Evolutionary conservation across 805 yeast genomes (phyloP).

Genomic region (Teunomyces stri): DNA sequence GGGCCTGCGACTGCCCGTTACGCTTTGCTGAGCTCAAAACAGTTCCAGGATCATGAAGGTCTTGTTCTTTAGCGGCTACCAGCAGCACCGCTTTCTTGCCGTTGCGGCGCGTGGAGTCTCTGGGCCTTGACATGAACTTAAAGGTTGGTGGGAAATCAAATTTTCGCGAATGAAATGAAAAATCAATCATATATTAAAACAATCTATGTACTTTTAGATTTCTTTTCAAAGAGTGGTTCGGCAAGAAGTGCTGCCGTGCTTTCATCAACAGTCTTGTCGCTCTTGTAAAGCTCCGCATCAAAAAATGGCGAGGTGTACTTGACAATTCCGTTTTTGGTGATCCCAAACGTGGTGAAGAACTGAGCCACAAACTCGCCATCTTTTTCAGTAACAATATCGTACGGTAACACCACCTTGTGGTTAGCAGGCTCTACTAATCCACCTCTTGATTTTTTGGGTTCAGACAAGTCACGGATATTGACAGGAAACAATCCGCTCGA

Average conservation of each 20-base stretch:
- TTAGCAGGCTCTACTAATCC: conserved; percentile 70
- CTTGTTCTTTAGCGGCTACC: background rate
- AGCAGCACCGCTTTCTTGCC: background rate
- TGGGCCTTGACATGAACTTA: background rate
- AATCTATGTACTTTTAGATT: no score
- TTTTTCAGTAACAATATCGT: conserved; percentile 67
- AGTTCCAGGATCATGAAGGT: background rate
- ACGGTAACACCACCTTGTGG: conserved; percentile 65
- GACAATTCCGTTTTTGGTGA: conserved; percentile 70
- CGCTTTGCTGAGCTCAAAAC: no score
- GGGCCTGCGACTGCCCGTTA: no score
- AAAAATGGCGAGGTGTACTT: conserved; percentile 59
- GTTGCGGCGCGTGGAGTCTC: background rate
- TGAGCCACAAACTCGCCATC: conserved; percentile 67
- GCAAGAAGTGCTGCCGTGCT: conserved; percentile 45
- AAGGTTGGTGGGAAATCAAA: background rate
- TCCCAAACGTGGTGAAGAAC: conserved; percentile 70
- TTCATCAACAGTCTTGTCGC: conserved; percentile 57
- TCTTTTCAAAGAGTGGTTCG: conserved; percentile 47
- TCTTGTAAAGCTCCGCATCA: conserved; percentile 45
- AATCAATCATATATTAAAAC: background rate
- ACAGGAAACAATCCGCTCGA: conserved; percentile 64
- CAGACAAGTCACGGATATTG: conserved; percentile 61
- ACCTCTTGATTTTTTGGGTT: conserved; percentile 68
- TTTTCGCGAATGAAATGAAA: background rate